Percentiles rank a stretch among this genome's conserved stretches.
phyloP scores from a whole-genome alignment of 345 rosid genomes.

The Gossypium ekmanianum region DNA sequence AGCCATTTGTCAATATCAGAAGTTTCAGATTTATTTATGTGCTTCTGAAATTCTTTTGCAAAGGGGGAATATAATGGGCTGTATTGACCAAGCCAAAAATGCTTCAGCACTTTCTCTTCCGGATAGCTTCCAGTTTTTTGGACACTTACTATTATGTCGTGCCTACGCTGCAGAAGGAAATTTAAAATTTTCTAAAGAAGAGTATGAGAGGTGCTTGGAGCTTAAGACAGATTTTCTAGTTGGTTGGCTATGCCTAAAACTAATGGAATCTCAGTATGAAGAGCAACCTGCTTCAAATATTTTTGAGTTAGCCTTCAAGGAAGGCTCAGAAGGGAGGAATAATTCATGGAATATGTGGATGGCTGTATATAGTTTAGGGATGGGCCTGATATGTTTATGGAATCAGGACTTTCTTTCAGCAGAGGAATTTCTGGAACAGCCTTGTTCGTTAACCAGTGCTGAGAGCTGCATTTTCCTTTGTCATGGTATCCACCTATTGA shows the following conservation, averaged over 20 bases:
- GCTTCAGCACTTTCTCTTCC: conserved; percentile 66
- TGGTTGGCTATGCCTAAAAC: conserved; percentile 76
- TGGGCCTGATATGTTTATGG: conserved; percentile 52
- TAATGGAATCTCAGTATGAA: conserved; percentile 58
- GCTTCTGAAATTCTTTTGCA: conserved; percentile 80
- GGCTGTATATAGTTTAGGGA: conserved; percentile 48
- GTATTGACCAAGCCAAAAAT: conserved; percentile 46
- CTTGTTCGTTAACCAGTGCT: conserved; percentile 48
- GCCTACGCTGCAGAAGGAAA: conserved; percentile 68
- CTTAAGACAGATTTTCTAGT: conserved; percentile 67
- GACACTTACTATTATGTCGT: conserved; percentile 72
- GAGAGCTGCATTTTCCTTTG: conserved; percentile 75
- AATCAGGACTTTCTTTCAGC: conserved; percentile 53
- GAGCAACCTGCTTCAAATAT: conserved; percentile 43
- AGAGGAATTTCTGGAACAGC: conserved; percentile 56
- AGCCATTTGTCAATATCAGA: conserved; percentile 42
- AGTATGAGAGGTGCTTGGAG: conserved; percentile 63
- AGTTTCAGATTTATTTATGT: conserved; percentile 83
- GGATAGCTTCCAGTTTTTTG: conserved; percentile 55
- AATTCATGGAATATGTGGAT: conserved; percentile 57
- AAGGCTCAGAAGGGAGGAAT: conserved; percentile 39
- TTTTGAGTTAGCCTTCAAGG: conserved; percentile 45
- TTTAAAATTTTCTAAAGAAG: conserved; percentile 37
- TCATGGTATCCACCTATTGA: conserved; percentile 46
- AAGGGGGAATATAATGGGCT: conserved; percentile 38